Evolutionary conservation across 164 flowering plant genomes (phyloP).

Genomic region (Euptelea pleiosperma): DNA sequence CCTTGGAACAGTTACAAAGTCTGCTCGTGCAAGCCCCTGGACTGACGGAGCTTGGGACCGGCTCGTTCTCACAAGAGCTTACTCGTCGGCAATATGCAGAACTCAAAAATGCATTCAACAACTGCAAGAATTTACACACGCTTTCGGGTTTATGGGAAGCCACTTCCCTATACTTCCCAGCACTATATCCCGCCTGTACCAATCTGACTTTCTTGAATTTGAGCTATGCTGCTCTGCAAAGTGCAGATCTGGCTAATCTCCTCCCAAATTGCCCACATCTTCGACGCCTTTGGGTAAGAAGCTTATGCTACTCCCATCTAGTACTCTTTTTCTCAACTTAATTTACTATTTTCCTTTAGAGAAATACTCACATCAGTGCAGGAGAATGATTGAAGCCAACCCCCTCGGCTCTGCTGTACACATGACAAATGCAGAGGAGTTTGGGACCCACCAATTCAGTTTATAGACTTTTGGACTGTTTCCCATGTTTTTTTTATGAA

Average conservation of each 20-base stretch:
- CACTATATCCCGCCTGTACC: slow-evolving; percentile 48
- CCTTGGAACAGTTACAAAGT: slow-evolving; percentile 52
- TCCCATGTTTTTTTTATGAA: too few species aligned
- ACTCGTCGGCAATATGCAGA: slow-evolving; percentile 31
- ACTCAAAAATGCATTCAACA: slow-evolving; percentile 44
- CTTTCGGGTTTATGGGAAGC: slow-evolving; percentile 79
- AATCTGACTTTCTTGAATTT: slow-evolving; percentile 69
- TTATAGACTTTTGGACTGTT: too few species aligned
- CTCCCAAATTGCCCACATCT: slow-evolving; percentile 29
- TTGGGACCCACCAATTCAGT: too few species aligned
- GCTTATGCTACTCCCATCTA: background rate
- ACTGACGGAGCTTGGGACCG: slow-evolving; percentile 64
- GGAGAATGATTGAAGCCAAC: too few species aligned
- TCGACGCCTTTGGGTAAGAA: slow-evolving; percentile 34
- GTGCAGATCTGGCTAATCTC: slow-evolving; percentile 45
- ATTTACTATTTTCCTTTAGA: too few species aligned
- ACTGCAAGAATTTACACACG: slow-evolving; percentile 45
- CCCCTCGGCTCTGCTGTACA: too few species aligned
- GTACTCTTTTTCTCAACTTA: too few species aligned
- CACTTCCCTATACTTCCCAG: slow-evolving; percentile 44
- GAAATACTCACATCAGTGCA: too few species aligned
- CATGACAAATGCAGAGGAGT: too few species aligned
- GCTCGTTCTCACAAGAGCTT: slow-evolving; percentile 58
- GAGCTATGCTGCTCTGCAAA: slow-evolving; percentile 50
- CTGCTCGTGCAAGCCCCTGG: slow-evolving; percentile 60